Percentiles rank a stretch among this genome's conserved stretches.
Evolutionary conservation across 208 protist species (phyloP).

Genomic region (Crithidia thermophila): DNA sequence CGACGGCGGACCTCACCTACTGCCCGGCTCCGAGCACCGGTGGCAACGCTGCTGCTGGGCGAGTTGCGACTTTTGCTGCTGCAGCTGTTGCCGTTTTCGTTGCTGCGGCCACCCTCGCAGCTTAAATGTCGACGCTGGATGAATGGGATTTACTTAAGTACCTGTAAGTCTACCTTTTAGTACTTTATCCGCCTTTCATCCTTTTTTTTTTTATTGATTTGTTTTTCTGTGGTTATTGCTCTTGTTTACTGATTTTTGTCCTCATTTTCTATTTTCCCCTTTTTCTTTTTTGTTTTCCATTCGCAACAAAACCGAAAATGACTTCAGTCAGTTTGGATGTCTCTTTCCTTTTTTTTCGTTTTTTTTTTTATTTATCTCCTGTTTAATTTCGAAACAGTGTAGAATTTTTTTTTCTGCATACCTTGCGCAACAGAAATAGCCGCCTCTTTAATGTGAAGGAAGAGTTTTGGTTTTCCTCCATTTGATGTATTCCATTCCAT

Average conservation of each 20-base stretch:
- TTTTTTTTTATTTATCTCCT: background rate
- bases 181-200: background rate
- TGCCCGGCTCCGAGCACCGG: constrained; percentile 1
- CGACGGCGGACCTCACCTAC: constrained; percentile 6
- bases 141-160: constrained; percentile 8
- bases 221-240: background rate
- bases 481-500: no score
- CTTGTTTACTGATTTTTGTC: background rate
- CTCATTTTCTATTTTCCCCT: background rate
- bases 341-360: background rate
- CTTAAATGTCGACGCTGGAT: no score
- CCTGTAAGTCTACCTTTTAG: background rate
- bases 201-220: constrained; percentile 4
- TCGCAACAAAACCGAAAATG: background rate
- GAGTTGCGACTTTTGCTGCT: background rate
- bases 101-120: background rate
- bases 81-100: background rate
- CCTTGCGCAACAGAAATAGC: background rate
- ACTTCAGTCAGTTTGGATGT: background rate
- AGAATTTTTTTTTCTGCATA: background rate
- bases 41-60: constrained; percentile 6
- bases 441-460: background rate
- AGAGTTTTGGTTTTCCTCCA: no score
- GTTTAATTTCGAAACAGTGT: background rate
- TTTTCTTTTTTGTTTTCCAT: background rate